Evolutionary conservation across 371 early-diverging fungal species (phyloP), one percentile per base, ranked within the genome.

Genomic region (Sporodiniella umbellata): DNA sequence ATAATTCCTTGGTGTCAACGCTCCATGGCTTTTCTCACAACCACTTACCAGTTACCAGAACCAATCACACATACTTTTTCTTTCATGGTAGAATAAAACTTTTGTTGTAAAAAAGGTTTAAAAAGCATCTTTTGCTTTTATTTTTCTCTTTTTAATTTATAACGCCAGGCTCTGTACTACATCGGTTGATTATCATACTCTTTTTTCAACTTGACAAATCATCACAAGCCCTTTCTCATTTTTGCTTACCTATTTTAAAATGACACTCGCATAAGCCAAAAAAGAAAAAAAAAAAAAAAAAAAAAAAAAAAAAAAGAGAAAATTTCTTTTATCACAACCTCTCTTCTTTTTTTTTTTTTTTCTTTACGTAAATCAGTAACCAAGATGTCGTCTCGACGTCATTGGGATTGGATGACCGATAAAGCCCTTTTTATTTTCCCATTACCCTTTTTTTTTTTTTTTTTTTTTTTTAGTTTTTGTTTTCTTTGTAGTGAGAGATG

Each of bases 1-100:
- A n/a, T n/a, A n/a, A n/a, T n/a, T n/a, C n/a, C n/a, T n/a, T n/a
- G n/a, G n/a, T n/a, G n/a, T n/a, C n/a, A n/a, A n/a, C n/a, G n/a
- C n/a, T n/a, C n/a, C n/a, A n/a, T n/a, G n/a, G n/a, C n/a, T n/a
- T n/a, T n/a, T n/a, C n/a, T n/a, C n/a, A n/a, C n/a, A n/a, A n/a
- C n/a, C n/a, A n/a, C 64, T 58, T 85, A 91, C 95, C 95, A 96
- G 79, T 96, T 96, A 53, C 97, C 97, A 3, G 93, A 92, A 28
- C 97, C 97, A 50, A 95, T 90, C 50, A 96, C 72, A 60, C 87
- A 85, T 17, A 94, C 92, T 56, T 84, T 86, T 74, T 94, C 89
- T 60, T 76, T 74, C 30, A 39, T 48, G 47, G 52, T 49, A 18
- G 48, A 44, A 45, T 39, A 28, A 28, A 10, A 25, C 40, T 40